Evolutionary conservation across 768 basidiomycete genomes (phyloP).

Genomic region (Flagelloscypha sp.): DNA sequence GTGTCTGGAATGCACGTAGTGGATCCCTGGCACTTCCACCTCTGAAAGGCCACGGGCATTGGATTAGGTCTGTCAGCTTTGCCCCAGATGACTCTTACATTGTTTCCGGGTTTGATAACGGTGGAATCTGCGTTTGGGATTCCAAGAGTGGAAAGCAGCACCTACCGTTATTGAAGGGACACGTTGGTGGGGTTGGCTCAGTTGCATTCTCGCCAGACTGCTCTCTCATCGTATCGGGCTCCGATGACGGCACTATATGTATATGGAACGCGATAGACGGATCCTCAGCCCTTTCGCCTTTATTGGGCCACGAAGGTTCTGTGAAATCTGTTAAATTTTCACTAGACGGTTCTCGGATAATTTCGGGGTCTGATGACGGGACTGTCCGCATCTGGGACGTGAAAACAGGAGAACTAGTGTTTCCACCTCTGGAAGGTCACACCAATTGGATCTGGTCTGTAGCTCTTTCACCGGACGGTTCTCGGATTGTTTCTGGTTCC

Average conservation of each 20-base stretch:
- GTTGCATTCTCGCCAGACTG: neutral
- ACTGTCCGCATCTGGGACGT: neutral
- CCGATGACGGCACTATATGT: neutral
- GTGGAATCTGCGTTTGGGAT: neutral
- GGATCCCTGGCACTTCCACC: conserved; percentile 9
- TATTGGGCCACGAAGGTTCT: neutral
- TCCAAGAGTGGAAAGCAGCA: neutral
- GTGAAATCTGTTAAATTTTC: neutral
- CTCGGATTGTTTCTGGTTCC: too few relatives aligned
- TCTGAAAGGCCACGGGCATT: neutral
- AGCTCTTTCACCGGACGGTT: neutral
- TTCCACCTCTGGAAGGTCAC: neutral
- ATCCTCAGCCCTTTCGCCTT: neutral
- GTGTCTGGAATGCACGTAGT: conserved; percentile 22
- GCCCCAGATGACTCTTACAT: neutral
- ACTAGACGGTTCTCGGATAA: neutral
- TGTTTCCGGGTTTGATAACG: neutral
- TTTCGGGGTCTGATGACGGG: neutral
- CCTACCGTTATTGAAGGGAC: neutral
- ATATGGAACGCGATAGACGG: neutral
- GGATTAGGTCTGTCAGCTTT: neutral
- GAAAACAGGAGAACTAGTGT: neutral
- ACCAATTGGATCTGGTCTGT: neutral
- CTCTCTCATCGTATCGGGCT: neutral
- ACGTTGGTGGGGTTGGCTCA: neutral